Evolutionary conservation across 2,329 filamentous ascomycete species (phyloP).

Genomic region (Colletotrichum liaoningense): DNA sequence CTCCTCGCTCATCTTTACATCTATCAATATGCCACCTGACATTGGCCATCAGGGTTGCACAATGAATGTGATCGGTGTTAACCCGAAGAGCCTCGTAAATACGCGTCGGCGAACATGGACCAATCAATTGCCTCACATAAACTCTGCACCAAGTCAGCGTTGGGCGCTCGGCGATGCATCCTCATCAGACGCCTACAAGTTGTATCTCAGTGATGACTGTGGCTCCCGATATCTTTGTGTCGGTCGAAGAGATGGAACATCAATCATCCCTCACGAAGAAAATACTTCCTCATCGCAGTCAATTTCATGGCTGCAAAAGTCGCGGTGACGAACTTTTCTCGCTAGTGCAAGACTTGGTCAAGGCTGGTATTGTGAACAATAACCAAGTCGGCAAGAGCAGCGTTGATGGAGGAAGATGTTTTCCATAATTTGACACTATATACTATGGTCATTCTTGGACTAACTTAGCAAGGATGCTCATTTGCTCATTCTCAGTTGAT

Average conservation of each 20-base stretch:
- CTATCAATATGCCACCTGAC: too few relatives aligned
- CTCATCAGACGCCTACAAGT: background rate
- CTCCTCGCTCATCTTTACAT: too few relatives aligned
- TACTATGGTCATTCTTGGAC: too few relatives aligned
- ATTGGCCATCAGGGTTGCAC: too few relatives aligned
- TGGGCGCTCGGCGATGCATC: background rate
- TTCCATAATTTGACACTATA: conserved; percentile 14
- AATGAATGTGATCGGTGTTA: too few relatives aligned
- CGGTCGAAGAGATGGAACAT: conserved; percentile 51
- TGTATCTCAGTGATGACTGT: conserved; percentile 40
- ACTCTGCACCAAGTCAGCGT: background rate
- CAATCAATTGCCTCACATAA: conserved; percentile 35
- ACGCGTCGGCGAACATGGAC: too few relatives aligned
- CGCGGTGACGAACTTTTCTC: conserved; percentile 70
- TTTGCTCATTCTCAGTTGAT: too few relatives aligned
- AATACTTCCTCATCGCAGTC: conserved; percentile 66
- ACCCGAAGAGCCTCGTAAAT: too few relatives aligned
- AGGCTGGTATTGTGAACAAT: conserved; percentile 59
- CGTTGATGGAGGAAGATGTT: conserved; percentile 38
- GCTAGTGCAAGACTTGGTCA: conserved; percentile 61
- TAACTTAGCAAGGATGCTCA: too few relatives aligned
- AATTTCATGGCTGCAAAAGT: conserved; percentile 66
- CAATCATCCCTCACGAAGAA: conserved; percentile 53
- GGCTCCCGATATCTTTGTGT: conserved; percentile 53
- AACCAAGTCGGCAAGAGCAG: conserved; percentile 52